These are phyloP conservation scores for Leccinum subgranulosum DNA, from an alignment of 768 basidiomycete genomes.

Conservation along the genomic window DNA sequence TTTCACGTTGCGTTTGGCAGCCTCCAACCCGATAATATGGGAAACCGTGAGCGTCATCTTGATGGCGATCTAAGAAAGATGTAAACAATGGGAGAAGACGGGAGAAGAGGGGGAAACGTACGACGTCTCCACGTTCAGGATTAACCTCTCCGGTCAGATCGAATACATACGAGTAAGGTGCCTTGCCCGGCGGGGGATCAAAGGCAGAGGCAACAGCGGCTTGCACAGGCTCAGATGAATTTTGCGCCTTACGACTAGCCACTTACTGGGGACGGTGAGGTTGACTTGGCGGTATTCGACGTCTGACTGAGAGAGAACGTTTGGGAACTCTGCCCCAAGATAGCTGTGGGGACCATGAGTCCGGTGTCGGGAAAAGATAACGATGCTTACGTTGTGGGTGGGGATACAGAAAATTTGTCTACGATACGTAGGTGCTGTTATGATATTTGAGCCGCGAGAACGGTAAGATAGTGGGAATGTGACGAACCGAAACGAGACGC, in stretches of 20 bases:
- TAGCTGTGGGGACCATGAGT: slow-evolving; percentile 47
- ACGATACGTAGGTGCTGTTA: slow-evolving; percentile 64
- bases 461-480: slow-evolving; percentile 7
- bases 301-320: slow-evolving; percentile 60
- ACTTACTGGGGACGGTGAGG: slow-evolving; percentile 67
- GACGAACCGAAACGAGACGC: slow-evolving; percentile 66
- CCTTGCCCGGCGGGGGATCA: slow-evolving; percentile 64
- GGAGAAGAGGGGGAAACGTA: slow-evolving; percentile 31
- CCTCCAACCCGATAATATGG: slow-evolving; percentile 68
- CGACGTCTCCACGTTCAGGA: slow-evolving; percentile 72
- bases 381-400: slow-evolving; percentile 64
- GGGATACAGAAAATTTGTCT: slow-evolving; percentile 69
- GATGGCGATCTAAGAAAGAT: slow-evolving; percentile 62
- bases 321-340: slow-evolving; percentile 71
- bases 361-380: slow-evolving; percentile 11
- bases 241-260: neutral
- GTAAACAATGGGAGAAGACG: neutral
- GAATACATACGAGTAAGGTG: slow-evolving; percentile 78
- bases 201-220: slow-evolving; percentile 68
- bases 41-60: slow-evolving; percentile 69
- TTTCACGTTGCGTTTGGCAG: slow-evolving; percentile 73
- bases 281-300: slow-evolving; percentile 85
- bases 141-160: slow-evolving; percentile 82
- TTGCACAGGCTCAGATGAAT: slow-evolving; percentile 29
- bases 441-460: slow-evolving; percentile 5